Conservation (phyloP, 768 basidiomycete species). For the Lentinula boryana region DNA sequence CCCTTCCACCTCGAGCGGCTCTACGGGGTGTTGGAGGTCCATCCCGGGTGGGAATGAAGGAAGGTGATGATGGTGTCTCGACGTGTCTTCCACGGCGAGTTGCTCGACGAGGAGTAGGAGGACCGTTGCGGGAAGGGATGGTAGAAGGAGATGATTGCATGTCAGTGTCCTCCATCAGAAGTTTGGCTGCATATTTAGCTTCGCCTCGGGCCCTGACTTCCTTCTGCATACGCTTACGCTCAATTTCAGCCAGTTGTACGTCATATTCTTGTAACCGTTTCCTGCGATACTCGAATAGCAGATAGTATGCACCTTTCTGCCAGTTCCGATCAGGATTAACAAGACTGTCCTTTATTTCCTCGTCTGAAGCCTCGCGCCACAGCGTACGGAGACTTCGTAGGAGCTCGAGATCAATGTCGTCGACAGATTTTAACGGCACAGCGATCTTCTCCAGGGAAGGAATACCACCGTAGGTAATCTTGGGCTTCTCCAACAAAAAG, state of each 20-base stretch:
- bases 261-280: constrained; percentile 69
- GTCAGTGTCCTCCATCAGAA: background rate
- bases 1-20: constrained; percentile 27
- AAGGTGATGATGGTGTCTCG: constrained; percentile 19
- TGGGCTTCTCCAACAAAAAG: constrained; percentile 51
- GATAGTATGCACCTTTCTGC: constrained; percentile 94
- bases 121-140: constrained; percentile 48
- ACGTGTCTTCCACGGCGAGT: constrained; percentile 20
- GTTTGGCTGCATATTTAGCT: constrained; percentile 19
- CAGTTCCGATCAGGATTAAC: constrained; percentile 67
- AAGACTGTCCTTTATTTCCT: constrained; percentile 66
- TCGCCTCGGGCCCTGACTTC: constrained; percentile 13
- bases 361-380: constrained; percentile 81
- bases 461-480: constrained; percentile 32
- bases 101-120: constrained; percentile 59
- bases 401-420: constrained; percentile 83
- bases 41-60: constrained; percentile 45
- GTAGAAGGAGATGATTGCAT: constrained; percentile 22
- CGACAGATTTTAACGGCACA: constrained; percentile 52
- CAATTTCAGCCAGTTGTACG: constrained; percentile 50
- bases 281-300: constrained; percentile 80
- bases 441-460: constrained; percentile 66
- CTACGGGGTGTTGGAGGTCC: constrained; percentile 60
- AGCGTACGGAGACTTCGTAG: constrained; percentile 85
- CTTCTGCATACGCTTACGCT: constrained; percentile 25